Conservation (phyloP, 345 rosid species). For the Abelmoschus esculentus region DNA sequence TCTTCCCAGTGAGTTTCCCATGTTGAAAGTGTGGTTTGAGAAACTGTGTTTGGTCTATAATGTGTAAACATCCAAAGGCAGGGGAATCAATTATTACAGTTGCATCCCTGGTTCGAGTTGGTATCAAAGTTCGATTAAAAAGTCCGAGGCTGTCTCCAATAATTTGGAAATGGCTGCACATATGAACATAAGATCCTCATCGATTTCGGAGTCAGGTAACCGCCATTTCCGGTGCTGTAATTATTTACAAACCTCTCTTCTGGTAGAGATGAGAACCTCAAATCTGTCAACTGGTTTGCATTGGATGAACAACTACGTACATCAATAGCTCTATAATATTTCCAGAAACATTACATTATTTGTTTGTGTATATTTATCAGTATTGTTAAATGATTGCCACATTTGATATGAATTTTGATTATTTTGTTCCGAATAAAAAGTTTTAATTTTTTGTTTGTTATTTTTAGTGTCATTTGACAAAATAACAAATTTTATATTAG, state of each 20-base stretch:
- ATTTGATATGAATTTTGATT: not conserved
- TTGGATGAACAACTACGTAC: not conserved
- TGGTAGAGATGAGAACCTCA: not conserved
- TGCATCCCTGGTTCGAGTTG: not conserved
- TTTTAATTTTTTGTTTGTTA: not conserved
- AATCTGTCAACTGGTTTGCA: not conserved
- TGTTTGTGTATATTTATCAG: not conserved
- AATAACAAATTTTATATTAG: not conserved
- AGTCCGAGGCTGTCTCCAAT: not conserved
- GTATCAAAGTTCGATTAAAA: not conserved
- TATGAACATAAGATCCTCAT: not conserved
- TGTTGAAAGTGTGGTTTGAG: not conserved
- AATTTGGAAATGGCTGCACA: too few species aligned
- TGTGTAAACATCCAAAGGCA: conserved; percentile 1
- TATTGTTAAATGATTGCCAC: not conserved
- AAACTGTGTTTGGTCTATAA: not conserved
- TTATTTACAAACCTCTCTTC: not conserved
- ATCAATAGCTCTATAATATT: not conserved
- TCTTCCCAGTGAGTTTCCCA: not conserved
- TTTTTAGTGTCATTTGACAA: too few species aligned
- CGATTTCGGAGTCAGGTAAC: not conserved
- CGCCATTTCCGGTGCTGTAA: not conserved
- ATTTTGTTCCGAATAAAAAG: not conserved
- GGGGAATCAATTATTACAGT: not conserved
- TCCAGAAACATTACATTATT: not conserved